These are phyloP conservation scores for Xylariaceae sp. DNA, from an alignment of 2,329 filamentous ascomycete species.

Conservation along the genomic window DNA sequence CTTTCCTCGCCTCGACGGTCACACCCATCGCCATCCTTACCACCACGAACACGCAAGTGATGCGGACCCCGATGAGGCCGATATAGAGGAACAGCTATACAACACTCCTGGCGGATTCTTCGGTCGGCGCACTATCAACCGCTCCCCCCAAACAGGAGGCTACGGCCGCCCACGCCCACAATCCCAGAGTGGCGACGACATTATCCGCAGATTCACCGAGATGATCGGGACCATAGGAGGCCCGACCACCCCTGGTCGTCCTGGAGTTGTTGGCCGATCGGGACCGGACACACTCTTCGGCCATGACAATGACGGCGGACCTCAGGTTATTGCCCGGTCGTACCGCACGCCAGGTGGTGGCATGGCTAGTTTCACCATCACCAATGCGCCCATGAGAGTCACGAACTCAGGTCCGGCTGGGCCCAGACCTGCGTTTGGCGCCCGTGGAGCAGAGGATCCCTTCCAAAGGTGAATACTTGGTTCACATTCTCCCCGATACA, in stretches of 20 bases:
- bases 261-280: slow-evolving; percentile 19
- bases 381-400: slow-evolving; percentile 34
- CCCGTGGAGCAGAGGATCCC: slow-evolving; percentile 31
- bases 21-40: slow-evolving; percentile 17
- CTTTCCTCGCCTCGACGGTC: slow-evolving; percentile 8
- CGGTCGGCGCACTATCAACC: slow-evolving; percentile 34
- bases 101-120: slow-evolving; percentile 39
- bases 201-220: slow-evolving; percentile 39
- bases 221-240: slow-evolving; percentile 29
- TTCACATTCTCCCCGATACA: not conserved
- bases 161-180: slow-evolving; percentile 13
- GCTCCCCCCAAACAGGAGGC: slow-evolving; percentile 17
- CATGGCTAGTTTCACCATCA: slow-evolving; percentile 47
- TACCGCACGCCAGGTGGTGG: slow-evolving; percentile 37
- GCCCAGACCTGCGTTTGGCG: slow-evolving; percentile 4
- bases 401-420: slow-evolving; percentile 13
- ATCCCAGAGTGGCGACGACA: slow-evolving; percentile 26
- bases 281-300: slow-evolving; percentile 24
- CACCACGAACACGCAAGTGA: slow-evolving; percentile 36
- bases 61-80: slow-evolving; percentile 56
- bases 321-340: slow-evolving; percentile 29
- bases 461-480: slow-evolving; percentile 45
- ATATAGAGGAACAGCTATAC: slow-evolving; percentile 51
- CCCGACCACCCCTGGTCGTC: slow-evolving; percentile 4
- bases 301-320: slow-evolving; percentile 10